Conservation (phyloP, 2,329 filamentous ascomycete species). For the Paraphoma chrysanthemicola region DNA sequence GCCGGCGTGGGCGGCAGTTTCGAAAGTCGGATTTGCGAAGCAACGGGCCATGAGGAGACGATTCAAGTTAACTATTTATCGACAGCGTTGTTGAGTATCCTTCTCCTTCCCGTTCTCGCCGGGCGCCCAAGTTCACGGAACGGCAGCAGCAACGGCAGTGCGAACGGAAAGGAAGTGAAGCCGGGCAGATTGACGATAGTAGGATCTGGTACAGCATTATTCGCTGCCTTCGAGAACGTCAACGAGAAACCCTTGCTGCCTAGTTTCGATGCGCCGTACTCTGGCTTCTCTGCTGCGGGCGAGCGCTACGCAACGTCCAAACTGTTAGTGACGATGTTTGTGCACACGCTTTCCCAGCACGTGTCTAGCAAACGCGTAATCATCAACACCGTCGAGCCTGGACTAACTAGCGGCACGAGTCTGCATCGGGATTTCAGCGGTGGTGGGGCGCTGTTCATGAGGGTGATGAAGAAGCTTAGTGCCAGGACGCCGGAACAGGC, state of each 20-base stretch:
- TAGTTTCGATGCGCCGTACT: conserved; percentile 19
- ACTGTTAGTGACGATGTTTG: conserved; percentile 22
- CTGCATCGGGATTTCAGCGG: conserved; percentile 35
- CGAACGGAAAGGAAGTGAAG: no score
- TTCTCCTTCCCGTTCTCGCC: conserved; percentile 50
- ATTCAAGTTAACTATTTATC: conserved; percentile 65
- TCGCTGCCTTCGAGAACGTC: conserved; percentile 10
- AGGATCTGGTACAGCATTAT: conserved; percentile 1
- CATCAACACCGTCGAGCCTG: conserved; percentile 59
- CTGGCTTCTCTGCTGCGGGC: conserved; percentile 3
- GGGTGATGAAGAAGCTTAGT: conserved; percentile 21
- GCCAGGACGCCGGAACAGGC: conserved; percentile 48
- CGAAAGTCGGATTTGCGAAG: conserved; percentile 18
- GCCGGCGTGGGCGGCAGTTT: conserved; percentile 33
- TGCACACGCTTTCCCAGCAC: conserved; percentile 17
- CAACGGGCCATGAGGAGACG: conserved; percentile 42
- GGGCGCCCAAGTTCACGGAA: no score
- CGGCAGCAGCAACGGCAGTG: no score
- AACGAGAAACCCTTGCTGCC: conserved; percentile 16
- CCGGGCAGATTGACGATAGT: conserved; percentile 20
- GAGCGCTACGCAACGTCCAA: conserved; percentile 28
- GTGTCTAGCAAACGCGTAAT: conserved; percentile 32
- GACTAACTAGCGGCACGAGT: conserved; percentile 52
- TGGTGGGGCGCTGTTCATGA: conserved; percentile 36
- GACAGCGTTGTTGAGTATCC: conserved; percentile 59